Evolutionary conservation across 2,329 filamentous ascomycete genomes (phyloP), one percentile per base, ranked within the genome.

Genomic region (Fusarium sp.): DNA sequence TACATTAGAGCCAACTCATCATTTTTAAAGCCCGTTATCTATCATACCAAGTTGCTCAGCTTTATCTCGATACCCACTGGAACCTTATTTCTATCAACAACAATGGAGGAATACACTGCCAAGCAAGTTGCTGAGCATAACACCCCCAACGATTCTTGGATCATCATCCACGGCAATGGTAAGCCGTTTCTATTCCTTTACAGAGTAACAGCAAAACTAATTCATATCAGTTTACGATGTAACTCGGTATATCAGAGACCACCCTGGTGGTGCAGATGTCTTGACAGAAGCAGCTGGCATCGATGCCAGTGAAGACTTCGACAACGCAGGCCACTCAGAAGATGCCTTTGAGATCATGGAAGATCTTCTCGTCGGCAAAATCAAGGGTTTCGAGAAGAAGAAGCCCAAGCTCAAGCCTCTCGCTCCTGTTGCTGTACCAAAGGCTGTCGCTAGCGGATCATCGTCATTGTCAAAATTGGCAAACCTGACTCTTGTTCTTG

Each of bases 291-390:
- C 93, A 37, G 92, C 86, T 71, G 93, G 93, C 61, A 89, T 89
- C 71, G 92, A 96, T 79, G 90, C 91, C 43, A 93, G 90, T 49
- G 90, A 92, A 76, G 91, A 89, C 37, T 96, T 94, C 75, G 92
- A 96, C 80, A 91, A 95, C 74, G 92, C 93, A 37, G 93, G 93
- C 49, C 93, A 97, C 83, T 93, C 91, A 45, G 91, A 93, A 34
- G 84, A 85, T 52, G 83, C 83, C 2, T 77, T 74, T 34, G 82
- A 83, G 50, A 80, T 83, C 49, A 81, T 84, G 77, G 75, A 75
- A 8, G 63, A 74, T 7, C 81, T 76, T 37, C 67, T 67, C 41
- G 52, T 84, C 23, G 83, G 82, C 39, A 79, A 75, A 30, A 69
- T 81, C 43, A 79, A 78, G 46, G 80, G 78, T 8, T 74, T 59